Conservation (phyloP, 345 rosid genomes). For the Conringia planisiliqua region DNA sequence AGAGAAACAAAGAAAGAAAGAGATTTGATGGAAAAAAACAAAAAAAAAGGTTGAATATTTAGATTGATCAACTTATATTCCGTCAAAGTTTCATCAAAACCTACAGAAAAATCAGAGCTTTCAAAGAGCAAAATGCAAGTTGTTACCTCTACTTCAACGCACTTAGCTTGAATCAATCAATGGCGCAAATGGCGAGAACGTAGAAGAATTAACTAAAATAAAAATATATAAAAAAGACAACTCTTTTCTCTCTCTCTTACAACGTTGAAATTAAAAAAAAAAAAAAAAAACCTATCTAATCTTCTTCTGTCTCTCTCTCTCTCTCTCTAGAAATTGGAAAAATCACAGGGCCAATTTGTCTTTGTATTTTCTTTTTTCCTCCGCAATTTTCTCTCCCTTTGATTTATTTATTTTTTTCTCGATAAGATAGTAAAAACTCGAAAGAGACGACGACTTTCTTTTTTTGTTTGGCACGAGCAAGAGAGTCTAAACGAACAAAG, state of each 20-base stretch:
- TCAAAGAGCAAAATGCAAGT: conserved; percentile 10
- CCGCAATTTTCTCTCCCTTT: conserved; percentile 21
- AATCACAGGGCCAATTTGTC: conserved; percentile 13
- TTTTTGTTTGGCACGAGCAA: conserved; percentile 5
- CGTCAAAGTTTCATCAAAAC: not conserved
- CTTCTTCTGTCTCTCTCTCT: not conserved
- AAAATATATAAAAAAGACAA: conserved; percentile 12
- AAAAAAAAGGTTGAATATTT: no score
- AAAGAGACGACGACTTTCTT: conserved; percentile 4
- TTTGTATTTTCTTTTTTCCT: not conserved
- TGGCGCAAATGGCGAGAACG: conserved; percentile 36
- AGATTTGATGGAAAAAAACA: not conserved
- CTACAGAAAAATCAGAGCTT: not conserved
- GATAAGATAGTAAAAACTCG: conserved; percentile 19
- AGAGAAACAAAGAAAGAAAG: not conserved
- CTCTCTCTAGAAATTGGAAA: conserved; percentile 21
- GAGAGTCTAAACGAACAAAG: not conserved
- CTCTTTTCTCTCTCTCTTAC: conserved; percentile 32
- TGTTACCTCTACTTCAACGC: conserved; percentile 23
- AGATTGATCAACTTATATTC: not conserved
- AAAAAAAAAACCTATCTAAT: not conserved
- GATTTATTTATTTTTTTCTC: not conserved
- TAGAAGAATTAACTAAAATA: not conserved
- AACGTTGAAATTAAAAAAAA: conserved; percentile 9
- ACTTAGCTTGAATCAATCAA: conserved; percentile 27